A percentile compares a stretch with the other conserved stretches of the same genome.
phyloP scores from a whole-genome alignment of 805 yeast species.

The Cyberlindnera mrakii region DNA sequence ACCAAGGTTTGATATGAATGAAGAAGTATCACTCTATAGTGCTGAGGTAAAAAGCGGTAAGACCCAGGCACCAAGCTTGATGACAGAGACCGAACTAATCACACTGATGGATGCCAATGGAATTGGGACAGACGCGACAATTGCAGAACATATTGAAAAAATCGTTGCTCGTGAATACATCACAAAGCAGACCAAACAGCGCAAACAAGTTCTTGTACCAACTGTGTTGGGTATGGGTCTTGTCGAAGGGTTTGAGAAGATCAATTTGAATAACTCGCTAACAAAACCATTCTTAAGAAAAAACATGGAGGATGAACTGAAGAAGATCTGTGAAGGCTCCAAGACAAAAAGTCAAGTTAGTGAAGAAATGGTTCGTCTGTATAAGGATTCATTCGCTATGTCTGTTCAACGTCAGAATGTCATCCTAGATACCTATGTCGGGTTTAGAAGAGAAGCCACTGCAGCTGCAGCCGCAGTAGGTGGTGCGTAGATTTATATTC shows the following conservation, averaged over 20 bases:
- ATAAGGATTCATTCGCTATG: constrained; percentile 52
- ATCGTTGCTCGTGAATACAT: constrained; percentile 65
- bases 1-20: constrained; percentile 58
- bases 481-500: no score
- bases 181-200: constrained; percentile 32
- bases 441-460: constrained; percentile 12
- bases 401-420: constrained; percentile 36
- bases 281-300: constrained; percentile 87
- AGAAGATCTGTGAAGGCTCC: constrained; percentile 61
- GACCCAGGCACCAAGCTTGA: constrained; percentile 73
- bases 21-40: constrained; percentile 45
- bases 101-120: constrained; percentile 95
- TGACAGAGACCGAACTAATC: constrained; percentile 91
- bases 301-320: constrained; percentile 62
- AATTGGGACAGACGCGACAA: constrained; percentile 98
- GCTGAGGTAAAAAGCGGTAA: constrained; percentile 65
- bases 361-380: constrained; percentile 46
- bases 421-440: constrained; percentile 29
- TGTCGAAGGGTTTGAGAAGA: constrained; percentile 79
- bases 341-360: constrained; percentile 48
- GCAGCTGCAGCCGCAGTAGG: constrained; percentile 4
- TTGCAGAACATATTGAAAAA: constrained; percentile 94
- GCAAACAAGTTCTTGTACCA: constrained; percentile 54
- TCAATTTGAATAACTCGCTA: constrained; percentile 68
- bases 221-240: constrained; percentile 79